These are phyloP conservation scores for Bathelium albidoporum DNA, from an alignment of 495 filamentous ascomycete genomes.

Conservation along the genomic window DNA sequence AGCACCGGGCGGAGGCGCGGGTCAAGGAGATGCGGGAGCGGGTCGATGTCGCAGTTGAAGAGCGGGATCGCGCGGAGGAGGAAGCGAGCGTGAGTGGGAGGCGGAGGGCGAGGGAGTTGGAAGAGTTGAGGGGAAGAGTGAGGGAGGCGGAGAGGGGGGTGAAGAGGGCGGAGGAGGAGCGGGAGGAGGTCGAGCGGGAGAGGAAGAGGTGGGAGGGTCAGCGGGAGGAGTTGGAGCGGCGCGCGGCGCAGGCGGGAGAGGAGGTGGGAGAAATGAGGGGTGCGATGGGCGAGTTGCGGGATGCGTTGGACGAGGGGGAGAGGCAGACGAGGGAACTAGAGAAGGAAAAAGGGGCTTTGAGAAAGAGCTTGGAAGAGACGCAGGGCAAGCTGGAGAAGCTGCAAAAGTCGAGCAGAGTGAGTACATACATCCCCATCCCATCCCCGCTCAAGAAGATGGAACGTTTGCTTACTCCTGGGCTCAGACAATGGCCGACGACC, in stretches of 20 bases:
- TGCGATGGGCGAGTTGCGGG: slow-evolving; percentile 68
- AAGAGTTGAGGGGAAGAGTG: slow-evolving; percentile 69
- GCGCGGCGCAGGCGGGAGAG: slow-evolving; percentile 52
- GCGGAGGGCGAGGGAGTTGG: slow-evolving; percentile 67
- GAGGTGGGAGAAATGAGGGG: slow-evolving; percentile 65
- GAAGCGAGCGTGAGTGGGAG: slow-evolving; percentile 71
- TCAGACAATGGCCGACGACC: slow-evolving; percentile 40
- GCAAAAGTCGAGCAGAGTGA: slow-evolving; percentile 57
- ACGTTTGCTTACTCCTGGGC: slow-evolving; percentile 10
- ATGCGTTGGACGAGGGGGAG: slow-evolving; percentile 78
- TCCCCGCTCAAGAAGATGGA: neutral
- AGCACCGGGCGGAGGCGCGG: slow-evolving; percentile 67
- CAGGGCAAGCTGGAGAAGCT: slow-evolving; percentile 68
- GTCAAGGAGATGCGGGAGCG: slow-evolving; percentile 79
- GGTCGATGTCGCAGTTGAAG: slow-evolving; percentile 81
- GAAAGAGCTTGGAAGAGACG: slow-evolving; percentile 65
- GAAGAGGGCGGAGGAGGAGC: slow-evolving; percentile 55
- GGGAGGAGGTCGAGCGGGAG: slow-evolving; percentile 55
- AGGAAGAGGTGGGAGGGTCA: slow-evolving; percentile 64
- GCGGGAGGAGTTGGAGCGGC: slow-evolving; percentile 62
- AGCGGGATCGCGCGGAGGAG: slow-evolving; percentile 86
- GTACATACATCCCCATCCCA: neutral
- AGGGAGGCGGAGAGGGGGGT: slow-evolving; percentile 73
- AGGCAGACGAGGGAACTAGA: slow-evolving; percentile 70
- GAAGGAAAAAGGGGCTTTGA: slow-evolving; percentile 65